Evolutionary conservation across 1,139 yeast genomes (phyloP).

Genomic region (Magnusiomyces sp.): DNA sequence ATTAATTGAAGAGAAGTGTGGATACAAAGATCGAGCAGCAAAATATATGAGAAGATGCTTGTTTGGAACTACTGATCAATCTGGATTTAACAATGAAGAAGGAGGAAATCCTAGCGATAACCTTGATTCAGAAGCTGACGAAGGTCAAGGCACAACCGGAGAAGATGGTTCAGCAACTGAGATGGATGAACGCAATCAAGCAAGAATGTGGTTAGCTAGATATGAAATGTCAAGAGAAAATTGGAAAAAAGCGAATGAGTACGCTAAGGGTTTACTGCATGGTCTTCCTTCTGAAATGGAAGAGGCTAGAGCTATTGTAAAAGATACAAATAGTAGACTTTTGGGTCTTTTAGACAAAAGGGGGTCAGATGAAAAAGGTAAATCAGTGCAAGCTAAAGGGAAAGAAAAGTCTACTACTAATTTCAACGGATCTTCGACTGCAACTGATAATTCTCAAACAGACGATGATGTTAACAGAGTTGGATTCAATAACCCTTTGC

Average conservation of each 20-base stretch:
- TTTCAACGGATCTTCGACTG: too few species aligned
- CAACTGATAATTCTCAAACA: too few species aligned
- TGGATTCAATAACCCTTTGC: too few species aligned
- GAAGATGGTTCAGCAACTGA: neutral
- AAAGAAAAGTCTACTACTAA: neutral
- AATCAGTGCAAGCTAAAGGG: neutral
- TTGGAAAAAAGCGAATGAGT: slow-evolving; percentile 62
- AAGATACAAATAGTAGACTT: slow-evolving; percentile 37
- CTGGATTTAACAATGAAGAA: too few species aligned
- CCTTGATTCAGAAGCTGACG: slow-evolving; percentile 43
- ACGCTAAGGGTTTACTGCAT: slow-evolving; percentile 65
- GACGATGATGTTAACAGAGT: too few species aligned
- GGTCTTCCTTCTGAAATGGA: slow-evolving; percentile 82
- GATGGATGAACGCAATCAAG: slow-evolving; percentile 71
- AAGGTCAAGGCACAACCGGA: neutral
- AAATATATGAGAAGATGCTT: slow-evolving; percentile 67
- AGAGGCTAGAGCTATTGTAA: slow-evolving; percentile 76
- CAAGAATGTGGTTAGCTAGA: slow-evolving; percentile 81
- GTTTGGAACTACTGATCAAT: slow-evolving; percentile 16
- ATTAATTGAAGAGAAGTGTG: slow-evolving; percentile 49
- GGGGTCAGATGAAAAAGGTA: neutral
- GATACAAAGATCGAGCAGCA: slow-evolving; percentile 47
- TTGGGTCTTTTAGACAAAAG: neutral
- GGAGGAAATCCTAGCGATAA: slow-evolving; percentile 35
- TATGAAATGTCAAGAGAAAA: slow-evolving; percentile 49